Conservation (phyloP, 169 alveolate species). For the Pseudocohnilembus persalinus region DNA sequence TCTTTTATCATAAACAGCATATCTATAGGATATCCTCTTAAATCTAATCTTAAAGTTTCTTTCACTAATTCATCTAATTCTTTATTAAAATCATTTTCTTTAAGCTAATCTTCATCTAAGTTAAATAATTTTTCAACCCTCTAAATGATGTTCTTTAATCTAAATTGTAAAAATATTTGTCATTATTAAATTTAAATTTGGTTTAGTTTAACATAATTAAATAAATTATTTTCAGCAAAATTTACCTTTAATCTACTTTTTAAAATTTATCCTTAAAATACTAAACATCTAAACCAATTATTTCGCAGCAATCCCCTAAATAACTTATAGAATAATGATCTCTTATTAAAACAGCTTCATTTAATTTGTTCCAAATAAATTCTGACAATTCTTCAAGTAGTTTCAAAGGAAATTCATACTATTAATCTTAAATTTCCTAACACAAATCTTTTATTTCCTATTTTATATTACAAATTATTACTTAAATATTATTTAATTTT, state of each 20-base stretch:
- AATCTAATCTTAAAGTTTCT: neutral
- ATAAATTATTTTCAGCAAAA: neutral
- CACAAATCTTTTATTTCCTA: neutral
- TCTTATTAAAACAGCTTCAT: neutral
- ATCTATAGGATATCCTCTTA: neutral
- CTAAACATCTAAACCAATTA: neutral
- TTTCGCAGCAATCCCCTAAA: neutral
- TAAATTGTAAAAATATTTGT: too few relatives aligned
- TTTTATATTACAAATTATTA: too few relatives aligned
- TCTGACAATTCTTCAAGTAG: neutral
- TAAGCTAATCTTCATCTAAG: neutral
- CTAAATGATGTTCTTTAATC: too few relatives aligned
- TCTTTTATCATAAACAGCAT: neutral
- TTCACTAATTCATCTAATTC: neutral
- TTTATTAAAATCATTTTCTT: neutral
- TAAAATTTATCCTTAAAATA: neutral
- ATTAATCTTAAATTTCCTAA: neutral
- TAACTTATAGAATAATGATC: neutral
- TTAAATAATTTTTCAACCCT: neutral
- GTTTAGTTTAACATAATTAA: too few relatives aligned
- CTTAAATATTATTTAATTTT: too few relatives aligned
- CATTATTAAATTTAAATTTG: too few relatives aligned
- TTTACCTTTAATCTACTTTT: neutral
- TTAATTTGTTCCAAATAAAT: neutral
- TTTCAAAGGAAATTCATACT: neutral